These are phyloP conservation scores for Ceratobasidium sp. DNA, from an alignment of 1,284 basidiomycete species.

Conservation along the genomic window DNA sequence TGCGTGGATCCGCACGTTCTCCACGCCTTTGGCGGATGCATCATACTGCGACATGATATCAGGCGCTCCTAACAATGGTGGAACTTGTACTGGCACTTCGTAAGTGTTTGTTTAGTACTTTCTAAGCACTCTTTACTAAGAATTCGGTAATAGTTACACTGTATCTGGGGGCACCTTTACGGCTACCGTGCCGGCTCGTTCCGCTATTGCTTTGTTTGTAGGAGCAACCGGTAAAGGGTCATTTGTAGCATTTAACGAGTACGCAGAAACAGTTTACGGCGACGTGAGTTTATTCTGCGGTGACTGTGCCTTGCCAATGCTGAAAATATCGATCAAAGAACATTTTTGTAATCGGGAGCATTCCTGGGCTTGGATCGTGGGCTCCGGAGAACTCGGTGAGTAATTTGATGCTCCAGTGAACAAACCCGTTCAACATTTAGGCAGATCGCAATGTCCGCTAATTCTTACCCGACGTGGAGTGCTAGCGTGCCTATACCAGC, in stretches of 20 bases:
- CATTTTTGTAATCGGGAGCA: slow-evolving; percentile 42
- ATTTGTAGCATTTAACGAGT: slow-evolving; percentile 29
- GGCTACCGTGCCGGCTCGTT: slow-evolving; percentile 66
- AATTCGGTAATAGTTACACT: slow-evolving; percentile 60
- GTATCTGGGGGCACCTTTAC: slow-evolving; percentile 68
- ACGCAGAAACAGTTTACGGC: slow-evolving; percentile 38
- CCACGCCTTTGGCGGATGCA: slow-evolving; percentile 68
- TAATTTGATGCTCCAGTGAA: neutral
- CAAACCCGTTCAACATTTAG: neutral
- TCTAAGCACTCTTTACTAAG: neutral
- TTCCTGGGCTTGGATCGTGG: slow-evolving; percentile 43
- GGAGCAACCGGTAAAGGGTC: slow-evolving; percentile 55
- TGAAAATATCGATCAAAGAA: slow-evolving; percentile 13
- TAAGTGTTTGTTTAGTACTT: slow-evolving; percentile 56
- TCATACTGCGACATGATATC: slow-evolving; percentile 74
- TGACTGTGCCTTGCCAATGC: too few relatives aligned
- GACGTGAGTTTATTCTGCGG: slow-evolving; percentile 9
- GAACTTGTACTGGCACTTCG: slow-evolving; percentile 67
- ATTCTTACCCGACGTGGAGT: slow-evolving; percentile 69
- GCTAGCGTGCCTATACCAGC: slow-evolving; percentile 66
- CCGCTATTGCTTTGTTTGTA: slow-evolving; percentile 71
- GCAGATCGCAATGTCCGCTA: slow-evolving; percentile 68
- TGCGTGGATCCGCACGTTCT: slow-evolving; percentile 68
- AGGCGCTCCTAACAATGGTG: slow-evolving; percentile 56
- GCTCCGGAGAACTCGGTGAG: slow-evolving; percentile 21